Conservation (phyloP, 768 basidiomycete genomes). For the Pleurotus giganteus region DNA sequence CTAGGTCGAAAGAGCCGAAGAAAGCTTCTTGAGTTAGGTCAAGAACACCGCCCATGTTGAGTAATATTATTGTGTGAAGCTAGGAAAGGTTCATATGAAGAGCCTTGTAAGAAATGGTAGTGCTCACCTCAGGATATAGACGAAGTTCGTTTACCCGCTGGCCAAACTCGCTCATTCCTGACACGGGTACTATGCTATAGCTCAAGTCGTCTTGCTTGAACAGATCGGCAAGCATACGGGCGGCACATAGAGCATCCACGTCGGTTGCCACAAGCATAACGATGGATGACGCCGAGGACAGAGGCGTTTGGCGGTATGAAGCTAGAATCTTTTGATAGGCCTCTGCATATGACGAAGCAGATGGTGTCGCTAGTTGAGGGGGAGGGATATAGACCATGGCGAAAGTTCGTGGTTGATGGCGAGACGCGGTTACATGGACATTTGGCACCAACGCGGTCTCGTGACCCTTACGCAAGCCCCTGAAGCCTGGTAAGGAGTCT, state of each 20-base stretch:
- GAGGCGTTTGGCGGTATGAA: slow-evolving; percentile 67
- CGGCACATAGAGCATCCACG: slow-evolving; percentile 90
- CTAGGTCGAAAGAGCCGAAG: slow-evolving; percentile 69
- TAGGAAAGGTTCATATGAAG: slow-evolving; percentile 24
- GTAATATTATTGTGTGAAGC: slow-evolving; percentile 86
- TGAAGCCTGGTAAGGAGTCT: no score
- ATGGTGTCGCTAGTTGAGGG: slow-evolving; percentile 61
- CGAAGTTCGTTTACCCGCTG: slow-evolving; percentile 18
- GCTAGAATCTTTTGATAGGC: slow-evolving; percentile 74
- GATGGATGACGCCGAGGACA: slow-evolving; percentile 79
- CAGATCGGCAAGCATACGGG: slow-evolving; percentile 84
- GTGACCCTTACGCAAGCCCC: no score
- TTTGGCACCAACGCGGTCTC: no score
- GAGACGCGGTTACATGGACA: slow-evolving; percentile 1
- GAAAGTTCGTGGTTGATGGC: slow-evolving; percentile 12
- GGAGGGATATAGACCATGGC: slow-evolving; percentile 70
- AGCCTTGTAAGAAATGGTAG: background rate
- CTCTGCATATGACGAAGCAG: slow-evolving; percentile 64
- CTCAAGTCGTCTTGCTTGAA: slow-evolving; percentile 94
- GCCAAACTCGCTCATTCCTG: slow-evolving; percentile 65
- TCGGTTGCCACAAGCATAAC: slow-evolving; percentile 86
- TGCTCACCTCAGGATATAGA: slow-evolving; percentile 18
- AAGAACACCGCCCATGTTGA: slow-evolving; percentile 89
- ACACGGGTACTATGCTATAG: slow-evolving; percentile 86
- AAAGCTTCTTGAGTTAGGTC: slow-evolving; percentile 74